Evolutionary conservation across 106 monocot genomes (phyloP).

Genomic region (Dendrobium chrysotoxum): DNA sequence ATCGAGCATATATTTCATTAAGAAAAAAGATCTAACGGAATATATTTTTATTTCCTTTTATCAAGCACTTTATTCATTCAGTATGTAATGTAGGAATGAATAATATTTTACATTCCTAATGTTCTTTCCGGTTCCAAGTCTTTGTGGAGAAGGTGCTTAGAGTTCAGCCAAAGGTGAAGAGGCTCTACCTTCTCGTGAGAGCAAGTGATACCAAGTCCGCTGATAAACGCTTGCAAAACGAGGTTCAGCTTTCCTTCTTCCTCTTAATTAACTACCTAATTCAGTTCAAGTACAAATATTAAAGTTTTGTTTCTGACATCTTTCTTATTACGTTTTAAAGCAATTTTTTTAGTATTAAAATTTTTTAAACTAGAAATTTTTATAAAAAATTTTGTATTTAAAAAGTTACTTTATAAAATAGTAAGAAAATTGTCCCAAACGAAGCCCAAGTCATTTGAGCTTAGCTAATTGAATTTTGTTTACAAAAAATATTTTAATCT

Average conservation of each 20-base stretch:
- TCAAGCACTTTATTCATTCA: background rate
- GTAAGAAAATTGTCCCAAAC: no score
- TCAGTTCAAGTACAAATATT: no score
- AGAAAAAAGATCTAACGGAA: background rate
- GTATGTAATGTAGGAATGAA: background rate
- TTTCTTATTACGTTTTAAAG: no score
- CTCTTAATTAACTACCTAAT: background rate
- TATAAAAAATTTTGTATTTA: no score
- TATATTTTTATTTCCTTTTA: background rate
- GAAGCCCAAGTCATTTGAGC: no score
- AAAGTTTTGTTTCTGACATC: no score
- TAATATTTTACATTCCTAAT: background rate
- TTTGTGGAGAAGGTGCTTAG: slow-evolving; percentile 75
- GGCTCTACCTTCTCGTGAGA: slow-evolving; percentile 55
- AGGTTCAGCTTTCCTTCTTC: slow-evolving; percentile 13
- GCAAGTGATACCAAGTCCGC: slow-evolving; percentile 22
- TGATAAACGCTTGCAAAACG: slow-evolving; percentile 27
- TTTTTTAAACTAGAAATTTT: no score
- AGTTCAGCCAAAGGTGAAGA: slow-evolving; percentile 60
- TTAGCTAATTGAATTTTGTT: no score
- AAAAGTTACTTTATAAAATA: no score
- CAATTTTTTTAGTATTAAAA: no score
- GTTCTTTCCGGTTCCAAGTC: slow-evolving; percentile 18
- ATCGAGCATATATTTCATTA: no score
- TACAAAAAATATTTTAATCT: no score